Evolutionary conservation across 306 rosid species (phyloP).

Genomic region (Clitoria ternatea): DNA sequence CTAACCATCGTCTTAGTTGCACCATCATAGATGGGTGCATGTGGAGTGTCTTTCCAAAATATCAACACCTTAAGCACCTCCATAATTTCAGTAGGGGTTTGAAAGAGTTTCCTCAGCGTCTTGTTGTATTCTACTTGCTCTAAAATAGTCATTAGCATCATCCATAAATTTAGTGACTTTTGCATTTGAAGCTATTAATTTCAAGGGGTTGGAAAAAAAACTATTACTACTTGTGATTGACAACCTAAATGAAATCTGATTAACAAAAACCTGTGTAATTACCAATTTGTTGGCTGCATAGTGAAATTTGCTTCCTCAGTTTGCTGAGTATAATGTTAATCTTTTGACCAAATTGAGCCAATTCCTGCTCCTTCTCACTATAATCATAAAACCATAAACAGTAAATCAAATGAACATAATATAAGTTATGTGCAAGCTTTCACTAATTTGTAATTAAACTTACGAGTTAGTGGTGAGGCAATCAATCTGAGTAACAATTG

Average conservation of each 20-base stretch:
- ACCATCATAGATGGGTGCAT: constrained; percentile 49
- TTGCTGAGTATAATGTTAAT: constrained; percentile 46
- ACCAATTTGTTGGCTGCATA: constrained; percentile 48
- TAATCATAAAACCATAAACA: no score
- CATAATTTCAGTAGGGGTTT: constrained; percentile 37
- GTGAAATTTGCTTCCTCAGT: constrained; percentile 34
- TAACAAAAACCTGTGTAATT: no score
- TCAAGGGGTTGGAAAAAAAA: no score
- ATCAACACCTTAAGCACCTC: constrained; percentile 35
- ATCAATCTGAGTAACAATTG: constrained; percentile 42
- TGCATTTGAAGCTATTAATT: neutral
- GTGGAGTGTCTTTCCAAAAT: constrained; percentile 29
- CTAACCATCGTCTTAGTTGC: constrained; percentile 34
- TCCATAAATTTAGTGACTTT: neutral
- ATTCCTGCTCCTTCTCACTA: constrained; percentile 42
- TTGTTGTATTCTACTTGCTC: constrained; percentile 2
- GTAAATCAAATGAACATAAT: no score
- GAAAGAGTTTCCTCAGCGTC: constrained; percentile 15
- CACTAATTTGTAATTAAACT: no score
- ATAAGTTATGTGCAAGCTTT: no score
- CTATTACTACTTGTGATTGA: no score
- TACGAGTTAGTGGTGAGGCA: constrained; percentile 41
- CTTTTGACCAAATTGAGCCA: constrained; percentile 52
- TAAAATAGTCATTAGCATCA: neutral
- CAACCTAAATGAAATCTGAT: no score